Conservation (phyloP, 352 stramenopile species). For the Globisporangium paroecandrum region DNA sequence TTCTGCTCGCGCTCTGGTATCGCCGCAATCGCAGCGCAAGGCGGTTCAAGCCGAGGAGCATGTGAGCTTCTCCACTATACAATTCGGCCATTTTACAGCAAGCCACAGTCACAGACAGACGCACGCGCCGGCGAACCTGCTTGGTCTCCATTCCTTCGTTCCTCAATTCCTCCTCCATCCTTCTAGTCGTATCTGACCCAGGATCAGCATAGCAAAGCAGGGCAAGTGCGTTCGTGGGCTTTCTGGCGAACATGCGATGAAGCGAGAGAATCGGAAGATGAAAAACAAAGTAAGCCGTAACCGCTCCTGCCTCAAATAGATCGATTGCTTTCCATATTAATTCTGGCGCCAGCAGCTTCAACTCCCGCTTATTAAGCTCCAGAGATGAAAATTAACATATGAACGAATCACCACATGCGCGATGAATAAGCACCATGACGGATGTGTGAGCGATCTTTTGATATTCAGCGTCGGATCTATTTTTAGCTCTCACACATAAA, state of each 20-base stretch:
- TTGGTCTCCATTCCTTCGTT: background rate
- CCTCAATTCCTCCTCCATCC: background rate
- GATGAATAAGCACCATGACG: background rate
- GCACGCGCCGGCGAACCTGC: background rate
- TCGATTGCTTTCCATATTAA: background rate
- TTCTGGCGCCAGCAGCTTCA: background rate
- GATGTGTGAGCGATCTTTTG: background rate
- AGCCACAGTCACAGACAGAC: background rate
- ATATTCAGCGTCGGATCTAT: background rate
- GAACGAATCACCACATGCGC: background rate
- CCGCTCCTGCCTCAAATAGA: background rate
- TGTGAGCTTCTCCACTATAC: slow-evolving; percentile 20
- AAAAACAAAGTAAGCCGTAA: background rate
- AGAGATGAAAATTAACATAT: background rate
- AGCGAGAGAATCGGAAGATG: too few species aligned
- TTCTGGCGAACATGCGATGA: background rate
- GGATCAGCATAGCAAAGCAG: background rate
- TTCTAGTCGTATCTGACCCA: background rate
- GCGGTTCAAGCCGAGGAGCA: slow-evolving; percentile 42
- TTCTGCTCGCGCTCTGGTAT: slow-evolving; percentile 36
- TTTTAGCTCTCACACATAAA: background rate
- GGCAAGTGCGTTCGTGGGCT: background rate
- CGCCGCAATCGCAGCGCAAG: slow-evolving; percentile 25
- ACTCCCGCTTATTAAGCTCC: background rate
- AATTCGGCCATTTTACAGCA: background rate